phyloP scores from a whole-genome alignment of 192 early-diverging fungal genomes.

The Entomortierella parvispora region DNA sequence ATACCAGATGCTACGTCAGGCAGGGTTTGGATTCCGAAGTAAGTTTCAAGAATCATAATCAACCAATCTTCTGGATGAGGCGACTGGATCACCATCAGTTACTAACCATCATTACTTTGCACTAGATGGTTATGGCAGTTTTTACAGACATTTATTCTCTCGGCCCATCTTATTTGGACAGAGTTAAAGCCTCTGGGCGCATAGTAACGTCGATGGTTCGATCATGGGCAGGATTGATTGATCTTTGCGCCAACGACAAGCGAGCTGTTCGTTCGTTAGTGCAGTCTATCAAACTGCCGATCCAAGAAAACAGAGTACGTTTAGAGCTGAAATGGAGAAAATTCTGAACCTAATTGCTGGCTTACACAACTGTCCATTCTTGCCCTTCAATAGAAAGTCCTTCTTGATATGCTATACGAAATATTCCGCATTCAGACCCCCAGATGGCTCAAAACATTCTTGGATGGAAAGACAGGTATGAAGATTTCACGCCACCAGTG shows the following conservation, averaged over 20 bases:
- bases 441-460: conserved; percentile 60
- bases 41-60: not conserved
- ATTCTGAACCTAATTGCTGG: not conserved
- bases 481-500: too few relatives aligned
- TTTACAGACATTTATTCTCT: conserved; percentile 82
- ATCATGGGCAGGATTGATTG: conserved; percentile 84
- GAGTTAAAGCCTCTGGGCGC: conserved; percentile 70
- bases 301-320: conserved; percentile 73
- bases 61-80: too few relatives aligned
- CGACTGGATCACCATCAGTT: too few relatives aligned
- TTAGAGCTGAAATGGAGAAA: conserved; percentile 1
- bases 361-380: not conserved
- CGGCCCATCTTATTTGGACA: conserved; percentile 69
- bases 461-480: conserved; percentile 57
- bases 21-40: conserved; percentile 85
- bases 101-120: too few relatives aligned
- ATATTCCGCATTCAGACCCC: conserved; percentile 79
- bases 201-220: conserved; percentile 74
- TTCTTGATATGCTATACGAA: conserved; percentile 85
- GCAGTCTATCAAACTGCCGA: conserved; percentile 73
- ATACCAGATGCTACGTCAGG: conserved; percentile 69
- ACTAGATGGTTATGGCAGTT: conserved; percentile 81
- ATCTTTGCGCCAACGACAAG: conserved; percentile 77
- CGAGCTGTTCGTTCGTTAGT: conserved; percentile 76
- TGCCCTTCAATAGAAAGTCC: conserved; percentile 66